A percentile compares a stretch with the other conserved stretches of the same genome.
Conservation (phyloP, 2,329 filamentous ascomycete species). For the Ceratocystis papillata region DNA sequence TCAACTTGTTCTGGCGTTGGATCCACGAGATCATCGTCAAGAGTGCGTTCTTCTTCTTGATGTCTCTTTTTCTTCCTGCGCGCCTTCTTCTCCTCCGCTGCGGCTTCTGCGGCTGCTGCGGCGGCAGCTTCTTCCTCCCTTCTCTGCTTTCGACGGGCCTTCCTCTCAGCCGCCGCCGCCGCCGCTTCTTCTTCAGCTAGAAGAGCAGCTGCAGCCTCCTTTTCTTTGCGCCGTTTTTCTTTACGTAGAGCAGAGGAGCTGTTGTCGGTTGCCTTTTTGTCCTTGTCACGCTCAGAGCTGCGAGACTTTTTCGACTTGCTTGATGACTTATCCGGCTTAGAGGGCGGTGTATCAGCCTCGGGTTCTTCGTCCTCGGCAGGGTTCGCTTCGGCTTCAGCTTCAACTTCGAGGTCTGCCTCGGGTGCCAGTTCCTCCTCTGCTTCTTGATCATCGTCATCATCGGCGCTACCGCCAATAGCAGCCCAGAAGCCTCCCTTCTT, state of each 20-base stretch:
- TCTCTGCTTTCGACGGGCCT: constrained; percentile 26
- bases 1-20: constrained; percentile 28
- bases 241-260: constrained; percentile 26
- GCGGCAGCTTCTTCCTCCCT: constrained; percentile 21
- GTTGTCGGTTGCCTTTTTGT: constrained; percentile 24
- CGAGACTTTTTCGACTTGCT: constrained; percentile 34
- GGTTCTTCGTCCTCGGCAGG: constrained; percentile 17
- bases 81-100: constrained; percentile 25
- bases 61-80: constrained; percentile 21
- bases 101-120: background rate
- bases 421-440: constrained; percentile 24
- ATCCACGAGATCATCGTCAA: constrained; percentile 28
- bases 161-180: constrained; percentile 19
- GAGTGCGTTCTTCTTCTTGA: constrained; percentile 6
- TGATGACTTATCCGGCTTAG: constrained; percentile 24
- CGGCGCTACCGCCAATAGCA: constrained; percentile 8
- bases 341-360: constrained; percentile 26
- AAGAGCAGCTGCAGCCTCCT: constrained; percentile 29
- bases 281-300: constrained; percentile 15
- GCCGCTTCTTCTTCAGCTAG: constrained; percentile 26
- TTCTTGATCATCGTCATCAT: constrained; percentile 25
- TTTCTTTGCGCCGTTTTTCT: constrained; percentile 31
- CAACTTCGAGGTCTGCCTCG: constrained; percentile 23
- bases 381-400: constrained; percentile 26
- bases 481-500: constrained; percentile 25